Conservation (phyloP, 1,284 basidiomycete species). For the Cutaneotrichosporon spelunceum region DNA sequence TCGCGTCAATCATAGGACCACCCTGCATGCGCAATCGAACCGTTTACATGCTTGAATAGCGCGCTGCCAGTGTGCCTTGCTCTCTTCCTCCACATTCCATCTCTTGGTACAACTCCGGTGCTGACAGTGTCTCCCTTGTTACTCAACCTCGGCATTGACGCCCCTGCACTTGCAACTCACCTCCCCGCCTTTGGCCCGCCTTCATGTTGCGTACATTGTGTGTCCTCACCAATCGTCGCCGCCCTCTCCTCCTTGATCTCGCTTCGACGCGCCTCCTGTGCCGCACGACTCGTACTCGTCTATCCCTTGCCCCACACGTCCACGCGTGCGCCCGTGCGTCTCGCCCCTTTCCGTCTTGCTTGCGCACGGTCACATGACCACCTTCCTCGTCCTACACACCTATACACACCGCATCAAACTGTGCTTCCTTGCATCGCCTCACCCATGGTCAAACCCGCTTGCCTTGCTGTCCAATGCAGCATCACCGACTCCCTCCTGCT, state of each 20-base stretch:
- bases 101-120: not conserved
- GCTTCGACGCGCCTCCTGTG: not conserved
- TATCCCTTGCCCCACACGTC: conserved; percentile 4
- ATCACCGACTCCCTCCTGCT: conserved; percentile 46
- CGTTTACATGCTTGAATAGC: not conserved
- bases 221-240: not conserved
- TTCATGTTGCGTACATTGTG: not conserved
- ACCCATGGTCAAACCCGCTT: not conserved
- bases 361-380: not conserved
- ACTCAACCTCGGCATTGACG: not conserved
- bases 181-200: not conserved
- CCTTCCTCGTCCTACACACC: too few relatives aligned
- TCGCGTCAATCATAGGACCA: not conserved
- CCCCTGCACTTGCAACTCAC: not conserved
- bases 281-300: not conserved
- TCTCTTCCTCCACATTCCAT: conserved; percentile 6
- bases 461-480: conserved; percentile 26
- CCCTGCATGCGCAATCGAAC: not conserved
- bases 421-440: not conserved
- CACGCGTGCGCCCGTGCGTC: conserved; percentile 2
- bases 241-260: not conserved
- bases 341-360: not conserved
- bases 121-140: conserved; percentile 4
- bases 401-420: not conserved
- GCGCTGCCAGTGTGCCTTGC: not conserved